A percentile compares a stretch with the other conserved stretches of the same genome.
Evolutionary conservation across 164 flowering plant genomes (phyloP).

Genomic region (Aristolochia fimbriata): DNA sequence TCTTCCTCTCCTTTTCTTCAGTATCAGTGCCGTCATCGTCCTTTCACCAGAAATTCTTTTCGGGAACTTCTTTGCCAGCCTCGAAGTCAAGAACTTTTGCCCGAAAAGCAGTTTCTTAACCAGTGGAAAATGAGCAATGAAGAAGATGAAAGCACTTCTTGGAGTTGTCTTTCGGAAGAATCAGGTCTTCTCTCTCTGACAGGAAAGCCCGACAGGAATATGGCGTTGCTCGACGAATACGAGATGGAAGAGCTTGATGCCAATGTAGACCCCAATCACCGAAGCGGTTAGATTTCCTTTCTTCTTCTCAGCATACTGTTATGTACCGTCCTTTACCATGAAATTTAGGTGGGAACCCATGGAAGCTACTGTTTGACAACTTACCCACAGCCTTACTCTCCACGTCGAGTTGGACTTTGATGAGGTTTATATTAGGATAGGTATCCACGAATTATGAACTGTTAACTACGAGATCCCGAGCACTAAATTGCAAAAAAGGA

Average conservation of each 20-base stretch:
- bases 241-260: constrained; percentile 64
- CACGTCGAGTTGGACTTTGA: too few species aligned
- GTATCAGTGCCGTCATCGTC: constrained; percentile 4
- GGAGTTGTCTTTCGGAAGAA: constrained; percentile 19
- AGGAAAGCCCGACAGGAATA: constrained; percentile 70
- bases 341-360: too few species aligned
- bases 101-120: constrained; percentile 7
- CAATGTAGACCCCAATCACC: constrained; percentile 44
- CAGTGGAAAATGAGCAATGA: constrained; percentile 4
- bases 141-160: constrained; percentile 4
- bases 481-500: too few species aligned
- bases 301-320: neutral
- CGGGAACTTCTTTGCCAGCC: constrained; percentile 11
- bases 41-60: constrained; percentile 9
- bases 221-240: constrained; percentile 76
- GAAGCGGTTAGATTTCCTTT: constrained; percentile 45
- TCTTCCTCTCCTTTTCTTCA: constrained; percentile 3
- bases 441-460: too few species aligned
- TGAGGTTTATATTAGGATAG: too few species aligned
- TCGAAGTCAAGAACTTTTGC: constrained; percentile 10
- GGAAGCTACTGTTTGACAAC: too few species aligned
- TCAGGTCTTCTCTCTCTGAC: constrained; percentile 45
- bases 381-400: too few species aligned
- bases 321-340: too few species aligned
- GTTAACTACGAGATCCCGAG: too few species aligned